These are phyloP conservation scores for Ailanthus altissimus DNA, from an alignment of 345 rosid genomes.

Conservation along the genomic window DNA sequence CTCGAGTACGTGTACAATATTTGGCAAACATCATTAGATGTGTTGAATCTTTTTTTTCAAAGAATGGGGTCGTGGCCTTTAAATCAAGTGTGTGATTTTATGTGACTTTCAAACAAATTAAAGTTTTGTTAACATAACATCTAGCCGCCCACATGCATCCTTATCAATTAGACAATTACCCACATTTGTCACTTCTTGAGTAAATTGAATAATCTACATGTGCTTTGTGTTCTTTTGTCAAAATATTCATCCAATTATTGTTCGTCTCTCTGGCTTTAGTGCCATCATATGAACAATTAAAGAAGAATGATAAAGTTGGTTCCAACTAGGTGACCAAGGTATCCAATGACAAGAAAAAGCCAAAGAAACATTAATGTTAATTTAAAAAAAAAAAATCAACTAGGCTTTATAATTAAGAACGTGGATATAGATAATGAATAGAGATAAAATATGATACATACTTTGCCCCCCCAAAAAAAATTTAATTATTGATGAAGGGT, in stretches of 20 bases:
- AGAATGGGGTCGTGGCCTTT: too few species aligned
- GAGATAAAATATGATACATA: background rate
- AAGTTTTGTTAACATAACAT: background rate
- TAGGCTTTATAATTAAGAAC: background rate
- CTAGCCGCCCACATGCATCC: background rate
- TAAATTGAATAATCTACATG: background rate
- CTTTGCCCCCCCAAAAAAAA: too few species aligned
- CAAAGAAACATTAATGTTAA: background rate
- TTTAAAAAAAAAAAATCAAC: too few species aligned
- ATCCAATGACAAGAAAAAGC: background rate
- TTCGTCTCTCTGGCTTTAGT: too few species aligned
- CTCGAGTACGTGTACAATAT: background rate
- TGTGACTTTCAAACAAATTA: background rate
- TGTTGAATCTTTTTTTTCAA: too few species aligned
- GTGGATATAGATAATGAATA: background rate
- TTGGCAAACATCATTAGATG: too few species aligned
- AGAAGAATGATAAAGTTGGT: too few species aligned
- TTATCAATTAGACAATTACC: background rate
- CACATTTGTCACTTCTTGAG: background rate
- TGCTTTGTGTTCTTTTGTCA: too few species aligned
- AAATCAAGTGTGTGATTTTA: background rate
- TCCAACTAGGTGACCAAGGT: too few species aligned
- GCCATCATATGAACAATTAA: background rate
- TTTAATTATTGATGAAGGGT: too few species aligned
- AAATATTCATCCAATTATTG: too few species aligned